Base-by-base conservation (phyloP, 805 yeast genomes). In the Saccharomycopsis babjevae region DNA sequence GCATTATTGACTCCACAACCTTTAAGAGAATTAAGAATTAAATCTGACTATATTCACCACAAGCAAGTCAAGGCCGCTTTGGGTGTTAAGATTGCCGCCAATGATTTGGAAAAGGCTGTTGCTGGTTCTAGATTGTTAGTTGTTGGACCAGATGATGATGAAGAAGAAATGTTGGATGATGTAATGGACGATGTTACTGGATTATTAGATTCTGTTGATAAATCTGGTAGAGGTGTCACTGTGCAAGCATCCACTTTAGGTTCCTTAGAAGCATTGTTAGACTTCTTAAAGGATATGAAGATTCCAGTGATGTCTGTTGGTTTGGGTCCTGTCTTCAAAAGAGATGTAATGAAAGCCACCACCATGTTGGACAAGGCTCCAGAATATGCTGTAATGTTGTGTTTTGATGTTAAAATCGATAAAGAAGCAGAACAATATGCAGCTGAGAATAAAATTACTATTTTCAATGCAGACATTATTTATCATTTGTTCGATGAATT, bases 341-440 rank as follows among this genome's bases (percentile, higher is more conserved):
- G 97, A 77, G 99, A 94, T 78, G 97, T 94, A 56, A 94, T 94
- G 96, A 89, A 91, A 72, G 97, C 97, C 11, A 82, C 92, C 30
- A 85, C 99, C 1, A 94, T 94, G 99, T 80, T 94, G 72, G 99
- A 94, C 66, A 91, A 87, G 74, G 97, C 97, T 28, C 93, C 92
- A 61, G 97, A 93, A 73, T 86, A 73, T 67, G 99, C 99, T 1
- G 88, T 93, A n/a, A 93, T 94, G 99, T 79, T 94, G 66, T 93
- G 98, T 82, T 94, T 94, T 76, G 99, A 94, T 80, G 99, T 94
- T 61, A 90, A 88, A 76, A 79, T 94, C 61, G 99, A 94, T 74
- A 93, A 89, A 74, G 99, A 94, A 74, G 99, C 99, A 58, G 97
- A 94, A 75, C 97, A 90, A 70, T 94, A 92, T 67, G 99, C 99